Percentiles rank a stretch among this genome's conserved stretches.
Conservation (phyloP, 805 yeast genomes). For the Sugiyamaella valdiviana region DNA sequence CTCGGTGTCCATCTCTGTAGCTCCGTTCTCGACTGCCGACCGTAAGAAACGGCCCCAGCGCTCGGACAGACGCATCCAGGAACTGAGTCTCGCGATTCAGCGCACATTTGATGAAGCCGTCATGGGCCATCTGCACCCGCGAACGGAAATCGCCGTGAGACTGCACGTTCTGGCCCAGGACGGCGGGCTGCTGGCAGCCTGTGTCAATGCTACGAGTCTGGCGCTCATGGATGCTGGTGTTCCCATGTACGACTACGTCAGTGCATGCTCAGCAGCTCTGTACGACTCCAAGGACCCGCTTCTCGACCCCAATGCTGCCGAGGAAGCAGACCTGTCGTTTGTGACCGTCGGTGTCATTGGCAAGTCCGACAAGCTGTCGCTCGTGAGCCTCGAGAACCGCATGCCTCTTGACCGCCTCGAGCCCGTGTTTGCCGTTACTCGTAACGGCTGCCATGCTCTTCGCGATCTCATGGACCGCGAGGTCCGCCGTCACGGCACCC, state of each 20-base stretch:
- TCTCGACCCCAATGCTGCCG: constrained; percentile 74
- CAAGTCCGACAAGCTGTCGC: constrained; percentile 66
- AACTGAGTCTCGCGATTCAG: constrained; percentile 29
- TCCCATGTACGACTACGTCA: constrained; percentile 84
- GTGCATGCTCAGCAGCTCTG: constrained; percentile 73
- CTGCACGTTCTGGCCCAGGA: constrained; percentile 81
- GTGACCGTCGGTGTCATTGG: constrained; percentile 84
- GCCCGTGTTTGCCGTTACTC: constrained; percentile 68
- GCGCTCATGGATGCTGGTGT: constrained; percentile 94
- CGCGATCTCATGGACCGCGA: constrained; percentile 82
- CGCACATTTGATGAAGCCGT: constrained; percentile 48
- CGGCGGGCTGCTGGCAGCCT: constrained; percentile 76
- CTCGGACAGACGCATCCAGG: constrained; percentile 45
- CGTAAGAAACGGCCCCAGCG: constrained; percentile 56
- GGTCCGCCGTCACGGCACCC: constrained; percentile 68
- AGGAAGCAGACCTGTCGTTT: constrained; percentile 75
- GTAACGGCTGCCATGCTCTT: constrained; percentile 79
- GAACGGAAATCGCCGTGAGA: constrained; percentile 71
- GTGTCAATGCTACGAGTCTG: constrained; percentile 79
- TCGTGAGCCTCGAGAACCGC: constrained; percentile 73
- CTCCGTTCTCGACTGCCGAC: constrained; percentile 75
- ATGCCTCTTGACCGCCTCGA: constrained; percentile 79
- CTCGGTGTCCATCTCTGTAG: constrained; percentile 59
- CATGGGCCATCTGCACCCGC: constrained; percentile 66
- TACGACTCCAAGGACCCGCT: constrained; percentile 65